These are phyloP conservation scores for Dictyostelium brefeldianum DNA, from an alignment of 78 protist genomes.

Conservation along the genomic window DNA sequence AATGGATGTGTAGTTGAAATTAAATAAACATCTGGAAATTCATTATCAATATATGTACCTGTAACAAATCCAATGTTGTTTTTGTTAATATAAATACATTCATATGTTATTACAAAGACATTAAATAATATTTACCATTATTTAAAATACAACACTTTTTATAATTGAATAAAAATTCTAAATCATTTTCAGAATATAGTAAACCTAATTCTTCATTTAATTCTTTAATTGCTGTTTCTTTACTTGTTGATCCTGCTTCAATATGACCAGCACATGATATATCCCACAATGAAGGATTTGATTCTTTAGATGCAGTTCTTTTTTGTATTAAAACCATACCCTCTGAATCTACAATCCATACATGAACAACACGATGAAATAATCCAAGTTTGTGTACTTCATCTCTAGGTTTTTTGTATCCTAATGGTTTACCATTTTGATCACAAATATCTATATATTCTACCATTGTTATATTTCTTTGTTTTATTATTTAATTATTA, in stretches of 20 bases:
- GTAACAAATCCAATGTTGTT: not conserved
- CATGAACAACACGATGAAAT: conserved; percentile 38
- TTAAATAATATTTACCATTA: conserved; percentile 5
- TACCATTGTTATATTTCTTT: not conserved
- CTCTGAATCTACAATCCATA: conserved; percentile 42
- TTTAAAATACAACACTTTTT: not conserved
- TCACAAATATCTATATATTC: conserved; percentile 3
- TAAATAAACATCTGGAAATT: conserved; percentile 64
- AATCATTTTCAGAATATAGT: not conserved
- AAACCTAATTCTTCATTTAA: conserved; percentile 59
- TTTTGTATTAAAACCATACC: conserved; percentile 49
- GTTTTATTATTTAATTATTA: not conserved
- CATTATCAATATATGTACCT: conserved; percentile 51
- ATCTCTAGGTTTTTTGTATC: conserved; percentile 32
- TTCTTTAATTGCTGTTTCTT: conserved; percentile 46
- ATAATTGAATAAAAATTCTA: conserved; percentile 25
- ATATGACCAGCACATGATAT: conserved; percentile 78
- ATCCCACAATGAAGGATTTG: conserved; percentile 55
- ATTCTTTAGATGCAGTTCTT: conserved; percentile 35
- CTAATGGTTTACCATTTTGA: conserved; percentile 1
- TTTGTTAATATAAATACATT: not conserved
- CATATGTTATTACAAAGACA: too few species aligned
- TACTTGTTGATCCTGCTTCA: conserved; percentile 58
- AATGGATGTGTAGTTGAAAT: conserved; percentile 5
- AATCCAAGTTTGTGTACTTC: conserved; percentile 46